Evolutionary conservation across 805 yeast genomes (phyloP), one percentile per base, ranked within the genome.

Genomic region (Metschnikowia proteae): DNA sequence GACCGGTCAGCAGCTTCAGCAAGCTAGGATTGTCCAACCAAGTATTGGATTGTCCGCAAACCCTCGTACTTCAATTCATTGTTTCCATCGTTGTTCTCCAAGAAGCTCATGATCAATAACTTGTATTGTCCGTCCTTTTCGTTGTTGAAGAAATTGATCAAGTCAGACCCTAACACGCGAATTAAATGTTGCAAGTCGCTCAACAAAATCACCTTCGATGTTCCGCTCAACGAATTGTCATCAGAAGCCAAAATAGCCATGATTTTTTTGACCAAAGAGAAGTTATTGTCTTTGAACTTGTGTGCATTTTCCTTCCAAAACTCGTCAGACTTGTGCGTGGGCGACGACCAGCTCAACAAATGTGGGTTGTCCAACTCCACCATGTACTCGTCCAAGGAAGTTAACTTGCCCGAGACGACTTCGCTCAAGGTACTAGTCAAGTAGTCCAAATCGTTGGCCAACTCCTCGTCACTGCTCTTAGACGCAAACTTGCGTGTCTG

Each of bases 31-130:
- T 88, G 89, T 3, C 96, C 89, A 46, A 94, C 95, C 60, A 94
- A 81, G 49, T 84, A 80, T 73, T 94, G 99, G n/a, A 97, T 88
- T 3, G 97, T 90, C 66, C 88, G 88, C 62, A 94, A 79, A 1
- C 98, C 98, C 73, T 92, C 97, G 64, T 86, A 94, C 64, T 92
- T 88, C 56, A 94, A 91, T 63, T 88, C 94, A 23, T 91, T 79
- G 65, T 90, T 91, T 37, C 84, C 80, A 49, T 83, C 81, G 60
- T 80, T 82, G 50, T 66, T 63, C 27, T 71, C 78, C 82, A 94
- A 83, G 54, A 90, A 75, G 52, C 80, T 79, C 98, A 94, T 92
- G 49, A 94, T 81, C 65, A 82, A 80, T 23, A 86, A 72, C 74
- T 94, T 94, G 55, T 72, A 71, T 47, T 66, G 85, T 75, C 59